Evolutionary conservation across 2,329 filamentous ascomycete genomes (phyloP).

Genomic region (Tolypocladium tropicale): DNA sequence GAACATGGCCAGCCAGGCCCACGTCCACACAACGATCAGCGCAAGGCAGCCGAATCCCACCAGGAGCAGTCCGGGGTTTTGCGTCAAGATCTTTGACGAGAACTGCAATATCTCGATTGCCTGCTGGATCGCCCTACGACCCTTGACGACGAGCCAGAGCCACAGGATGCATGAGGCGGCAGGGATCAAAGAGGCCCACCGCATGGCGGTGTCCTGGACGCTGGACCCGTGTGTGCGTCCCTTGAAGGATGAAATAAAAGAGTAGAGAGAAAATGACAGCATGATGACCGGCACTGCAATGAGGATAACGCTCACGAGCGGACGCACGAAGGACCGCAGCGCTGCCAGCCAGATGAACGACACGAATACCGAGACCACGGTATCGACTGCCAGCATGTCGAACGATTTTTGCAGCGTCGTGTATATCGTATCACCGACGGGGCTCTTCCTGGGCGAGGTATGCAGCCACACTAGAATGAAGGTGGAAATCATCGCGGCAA

Average conservation of each 20-base stretch:
- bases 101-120: slow-evolving; percentile 89
- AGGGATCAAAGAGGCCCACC: slow-evolving; percentile 74
- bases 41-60: slow-evolving; percentile 73
- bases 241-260: slow-evolving; percentile 81
- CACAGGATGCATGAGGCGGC: slow-evolving; percentile 64
- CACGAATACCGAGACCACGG: slow-evolving; percentile 77
- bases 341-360: slow-evolving; percentile 86
- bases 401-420: slow-evolving; percentile 79
- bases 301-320: slow-evolving; percentile 71
- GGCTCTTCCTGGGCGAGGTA: slow-evolving; percentile 61
- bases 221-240: slow-evolving; percentile 63
- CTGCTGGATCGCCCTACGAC: slow-evolving; percentile 69
- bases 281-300: slow-evolving; percentile 79
- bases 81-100: slow-evolving; percentile 73
- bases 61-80: slow-evolving; percentile 71
- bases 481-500: slow-evolving; percentile 77
- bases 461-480: slow-evolving; percentile 87
- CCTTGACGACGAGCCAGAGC: slow-evolving; percentile 74
- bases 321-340: slow-evolving; percentile 75
- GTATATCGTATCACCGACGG: slow-evolving; percentile 89
- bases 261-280: slow-evolving; percentile 83
- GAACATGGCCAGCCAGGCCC: slow-evolving; percentile 96
- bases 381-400: slow-evolving; percentile 83
- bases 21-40: slow-evolving; percentile 78
- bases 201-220: slow-evolving; percentile 82